Percentiles rank a stretch among this genome's conserved stretches.
Conservation (phyloP, 2,329 filamentous ascomycete species). For the Chrysosphaeria jannelii region DNA sequence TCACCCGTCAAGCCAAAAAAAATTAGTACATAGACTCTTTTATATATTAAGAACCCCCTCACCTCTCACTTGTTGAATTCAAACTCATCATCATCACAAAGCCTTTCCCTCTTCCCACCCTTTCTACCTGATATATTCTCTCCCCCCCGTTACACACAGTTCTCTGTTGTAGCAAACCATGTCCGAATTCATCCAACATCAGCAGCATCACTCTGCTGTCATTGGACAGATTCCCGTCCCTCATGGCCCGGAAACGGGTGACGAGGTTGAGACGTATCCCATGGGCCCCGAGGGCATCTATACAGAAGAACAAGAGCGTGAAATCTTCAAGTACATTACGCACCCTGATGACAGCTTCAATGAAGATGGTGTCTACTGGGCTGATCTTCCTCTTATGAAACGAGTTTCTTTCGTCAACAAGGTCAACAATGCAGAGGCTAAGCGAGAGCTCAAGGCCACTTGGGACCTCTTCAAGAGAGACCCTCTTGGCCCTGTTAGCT, state of each 20-base stretch:
- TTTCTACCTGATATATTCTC: too few relatives aligned
- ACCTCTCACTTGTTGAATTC: too few relatives aligned
- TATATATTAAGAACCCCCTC: too few relatives aligned
- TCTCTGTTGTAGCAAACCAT: too few relatives aligned
- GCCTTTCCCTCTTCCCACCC: too few relatives aligned
- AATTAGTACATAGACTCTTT: too few relatives aligned
- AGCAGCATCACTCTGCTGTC: slow-evolving; percentile 12
- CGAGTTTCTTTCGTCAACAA: slow-evolving; percentile 45
- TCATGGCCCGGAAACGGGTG: slow-evolving; percentile 18
- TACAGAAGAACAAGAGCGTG: slow-evolving; percentile 18
- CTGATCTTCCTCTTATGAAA: slow-evolving; percentile 43
- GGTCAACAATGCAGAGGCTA: slow-evolving; percentile 40
- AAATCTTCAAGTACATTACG: slow-evolving; percentile 49
- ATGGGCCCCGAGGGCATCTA: slow-evolving; percentile 9
- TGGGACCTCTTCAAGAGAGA: slow-evolving; percentile 64
- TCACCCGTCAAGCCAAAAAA: too few relatives aligned
- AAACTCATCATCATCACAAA: too few relatives aligned
- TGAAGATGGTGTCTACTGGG: slow-evolving; percentile 67
- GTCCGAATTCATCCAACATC: slow-evolving; percentile 11
- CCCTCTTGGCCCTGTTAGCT: slow-evolving; percentile 53
- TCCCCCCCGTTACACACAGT: too few relatives aligned
- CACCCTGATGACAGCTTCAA: slow-evolving; percentile 76
- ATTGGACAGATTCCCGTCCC: slow-evolving; percentile 24
- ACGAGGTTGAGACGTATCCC: slow-evolving; percentile 18
- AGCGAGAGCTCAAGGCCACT: slow-evolving; percentile 32